These are phyloP conservation scores for Eruca vesicaria DNA, from an alignment of 441 rosid genomes.

Conservation along the genomic window DNA sequence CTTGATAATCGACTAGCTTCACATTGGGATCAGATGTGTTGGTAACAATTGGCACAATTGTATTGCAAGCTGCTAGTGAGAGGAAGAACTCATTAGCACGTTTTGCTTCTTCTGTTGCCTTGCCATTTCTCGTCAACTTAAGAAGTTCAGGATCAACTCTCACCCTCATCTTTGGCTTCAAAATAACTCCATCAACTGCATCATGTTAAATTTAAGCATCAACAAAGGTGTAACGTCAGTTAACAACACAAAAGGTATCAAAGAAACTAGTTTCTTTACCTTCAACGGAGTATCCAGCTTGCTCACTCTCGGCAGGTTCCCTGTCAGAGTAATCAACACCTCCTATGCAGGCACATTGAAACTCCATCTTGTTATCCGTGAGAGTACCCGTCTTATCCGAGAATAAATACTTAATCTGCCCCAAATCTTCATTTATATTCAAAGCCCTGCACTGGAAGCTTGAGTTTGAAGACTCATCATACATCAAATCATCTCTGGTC, in stretches of 20 bases:
- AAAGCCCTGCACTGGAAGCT: slow-evolving; percentile 92
- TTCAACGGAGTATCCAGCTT: slow-evolving; percentile 50
- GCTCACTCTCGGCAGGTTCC: slow-evolving; percentile 42
- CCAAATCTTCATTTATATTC: slow-evolving; percentile 96
- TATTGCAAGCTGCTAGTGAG: slow-evolving; percentile 93
- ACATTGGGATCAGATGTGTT: slow-evolving; percentile 65
- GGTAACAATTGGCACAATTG: slow-evolving; percentile 78
- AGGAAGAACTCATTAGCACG: slow-evolving; percentile 86
- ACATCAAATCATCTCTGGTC: slow-evolving; percentile 72
- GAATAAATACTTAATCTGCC: slow-evolving; percentile 94
- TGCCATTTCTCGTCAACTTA: slow-evolving; percentile 49
- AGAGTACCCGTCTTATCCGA: slow-evolving; percentile 99
- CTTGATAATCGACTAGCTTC: slow-evolving; percentile 91
- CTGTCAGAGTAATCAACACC: slow-evolving; percentile 78
- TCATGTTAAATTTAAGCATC: too few relatives aligned
- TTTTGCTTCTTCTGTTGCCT: slow-evolving; percentile 47
- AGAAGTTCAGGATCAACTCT: slow-evolving; percentile 68
- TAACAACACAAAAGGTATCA: slow-evolving; percentile 3
- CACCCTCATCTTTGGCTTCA: slow-evolving; percentile 85
- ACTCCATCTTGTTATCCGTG: slow-evolving; percentile 99
- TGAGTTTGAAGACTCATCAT: slow-evolving; percentile 72
- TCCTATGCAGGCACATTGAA: slow-evolving; percentile 89
- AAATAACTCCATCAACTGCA: slow-evolving; percentile 69
- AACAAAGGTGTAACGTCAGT: slow-evolving; percentile 16
- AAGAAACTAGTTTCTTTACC: slow-evolving; percentile 46